Base-by-base conservation (phyloP, 2,329 filamentous ascomycete genomes). In the Paecilomyces niveus region DNA sequence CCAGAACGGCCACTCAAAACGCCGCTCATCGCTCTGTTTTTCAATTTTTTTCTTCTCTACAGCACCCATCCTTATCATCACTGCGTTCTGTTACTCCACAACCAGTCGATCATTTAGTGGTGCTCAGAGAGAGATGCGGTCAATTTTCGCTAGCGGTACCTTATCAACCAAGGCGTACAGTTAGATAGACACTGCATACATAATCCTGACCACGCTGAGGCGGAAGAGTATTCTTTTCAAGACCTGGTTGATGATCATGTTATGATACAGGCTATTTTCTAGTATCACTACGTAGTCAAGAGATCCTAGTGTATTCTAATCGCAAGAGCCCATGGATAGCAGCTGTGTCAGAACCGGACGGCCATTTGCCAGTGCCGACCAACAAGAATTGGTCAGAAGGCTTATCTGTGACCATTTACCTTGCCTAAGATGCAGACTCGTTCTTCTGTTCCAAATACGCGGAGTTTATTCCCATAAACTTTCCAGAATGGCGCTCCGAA, bases 121-220 rank as follows among this genome's bases (percentile, higher is more conserved):
- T 94, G 92, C 90, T 90, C 74, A 96, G 89, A 96, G 73, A 74
- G 80, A 89, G 78, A 74, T 78, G 87, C 89, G 90, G 89, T 88
- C 89, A 89, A 90, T 92, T 92, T 96, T 92, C 92, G 92, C 92
- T 97, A 97, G 89, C 92, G 85, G 89, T 88, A 88, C 89, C 90
- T 92, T 89, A 84, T 78, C 78, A 72, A 77, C 75, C 85, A 90
- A 89, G 88, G 89, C 83, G 85, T 87, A 86, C 88, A 83, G 91
- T 93, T 96, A 96, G 92, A 96, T 96, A 96, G 92, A 85, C 85
- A 85, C 86, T 91, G 90, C 88, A 82, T 76, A 96, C 90, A 96
- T 68, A 60, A 54, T 57, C 58, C 56, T 13, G 22, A 26, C 15
- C 35, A 21, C 18, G 35, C 15, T 45, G 35, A 45, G 35, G 6